Base-by-base conservation (phyloP, 768 basidiomycete species). In the Hemileccinum rubropunctum region DNA sequence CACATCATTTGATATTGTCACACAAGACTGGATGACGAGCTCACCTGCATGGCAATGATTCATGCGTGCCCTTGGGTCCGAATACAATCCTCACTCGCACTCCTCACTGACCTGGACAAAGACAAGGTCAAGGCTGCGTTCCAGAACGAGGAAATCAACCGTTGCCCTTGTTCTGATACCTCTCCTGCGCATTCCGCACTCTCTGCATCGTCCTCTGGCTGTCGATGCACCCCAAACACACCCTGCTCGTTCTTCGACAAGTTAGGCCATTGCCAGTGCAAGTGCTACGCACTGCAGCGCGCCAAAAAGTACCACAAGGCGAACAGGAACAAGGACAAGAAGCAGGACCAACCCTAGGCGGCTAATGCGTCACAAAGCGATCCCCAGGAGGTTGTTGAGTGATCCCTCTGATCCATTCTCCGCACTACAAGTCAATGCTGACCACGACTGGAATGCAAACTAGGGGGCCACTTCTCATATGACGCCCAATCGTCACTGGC, bases 1-100 rank as follows among this genome's bases (percentile, higher is more conserved):
- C 1, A 3, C 34, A 0, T 1, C 15, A 18, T 59, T 49, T 12
- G 21, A 26, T 2, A 1, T 56, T 1, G 21, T 15, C 2, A 23
- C 35, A n/a, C n/a, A n/a, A n/a, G n/a, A 0, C 28, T 47, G 0
- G 51, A 56, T 28, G 18, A 38, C 10, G 47, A 59, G n/a, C 42
- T 58, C 0, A 38, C 47, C 27, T 55, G 54, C 21, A 39, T 51
- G 38, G 32, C 32, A 4, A 51, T 59, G 52, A 40, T 59, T 28
- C n/a, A n/a, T n/a, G n/a, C 49, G 40, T 10, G 15, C 55, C 1
- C 37, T 59, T 17, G 49, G 43, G 1, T 17, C 38, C 0, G 50
- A 52, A 45, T 26, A 3, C 21, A 48, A 6, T 58, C 56, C 12
- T 57, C 48, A 2, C 41, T 62, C 0, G 33, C 51, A 0, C 53